Percentiles rank a stretch among this genome's conserved stretches.
These are phyloP conservation scores for Apiospora hydei DNA, from an alignment of 2,329 filamentous ascomycete species.

Conservation along the genomic window DNA sequence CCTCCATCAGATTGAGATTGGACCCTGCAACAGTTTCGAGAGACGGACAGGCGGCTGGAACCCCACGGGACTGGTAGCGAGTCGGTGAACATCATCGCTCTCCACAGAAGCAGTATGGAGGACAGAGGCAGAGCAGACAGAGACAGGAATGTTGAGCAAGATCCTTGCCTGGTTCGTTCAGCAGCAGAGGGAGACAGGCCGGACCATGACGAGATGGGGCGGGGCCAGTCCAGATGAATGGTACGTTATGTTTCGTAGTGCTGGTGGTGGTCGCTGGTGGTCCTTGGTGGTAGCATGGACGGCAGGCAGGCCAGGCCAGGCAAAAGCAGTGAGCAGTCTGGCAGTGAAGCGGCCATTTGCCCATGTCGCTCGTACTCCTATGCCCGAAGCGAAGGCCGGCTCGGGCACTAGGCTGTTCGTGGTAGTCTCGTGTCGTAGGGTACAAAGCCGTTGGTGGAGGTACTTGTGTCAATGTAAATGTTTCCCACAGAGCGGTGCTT, in stretches of 20 bases:
- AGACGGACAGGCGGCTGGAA: constrained; percentile 5
- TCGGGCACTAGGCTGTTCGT: background rate
- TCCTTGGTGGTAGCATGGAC: background rate
- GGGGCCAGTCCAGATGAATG: constrained; percentile 12
- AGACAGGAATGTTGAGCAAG: constrained; percentile 8
- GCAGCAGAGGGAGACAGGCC: background rate
- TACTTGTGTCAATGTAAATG: background rate
- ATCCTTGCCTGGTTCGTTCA: constrained; percentile 10
- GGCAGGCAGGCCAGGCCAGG: background rate
- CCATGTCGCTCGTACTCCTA: background rate
- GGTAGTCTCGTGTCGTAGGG: background rate
- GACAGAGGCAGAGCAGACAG: background rate
- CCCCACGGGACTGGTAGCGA: constrained; percentile 4
- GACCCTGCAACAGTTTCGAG: constrained; percentile 16
- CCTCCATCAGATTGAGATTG: constrained; percentile 14
- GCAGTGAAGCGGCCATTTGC: background rate
- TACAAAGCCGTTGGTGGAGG: background rate
- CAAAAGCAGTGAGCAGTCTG: background rate
- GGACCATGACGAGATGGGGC: constrained; percentile 16
- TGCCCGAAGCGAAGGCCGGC: background rate
- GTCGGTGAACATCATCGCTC: constrained; percentile 18
- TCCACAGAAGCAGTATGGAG: background rate
- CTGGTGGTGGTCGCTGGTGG: background rate
- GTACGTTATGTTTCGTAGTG: constrained; percentile 20
- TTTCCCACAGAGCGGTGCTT: constrained; percentile 16